These are phyloP conservation scores for Penicillium thymicola DNA, from an alignment of 2,329 filamentous ascomycete genomes.

Conservation along the genomic window DNA sequence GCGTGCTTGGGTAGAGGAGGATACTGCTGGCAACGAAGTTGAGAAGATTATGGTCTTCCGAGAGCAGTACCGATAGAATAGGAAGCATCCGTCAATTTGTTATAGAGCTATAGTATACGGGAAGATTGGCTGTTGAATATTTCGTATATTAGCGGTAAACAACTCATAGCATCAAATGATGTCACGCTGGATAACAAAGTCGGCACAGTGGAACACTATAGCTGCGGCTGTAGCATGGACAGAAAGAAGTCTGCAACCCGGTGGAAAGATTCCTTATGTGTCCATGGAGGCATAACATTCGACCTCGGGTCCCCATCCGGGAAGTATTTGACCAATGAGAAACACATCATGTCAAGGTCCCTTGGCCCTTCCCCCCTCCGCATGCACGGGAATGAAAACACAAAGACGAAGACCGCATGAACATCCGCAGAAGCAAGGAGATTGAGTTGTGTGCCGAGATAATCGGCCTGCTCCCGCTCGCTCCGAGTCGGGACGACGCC, in stretches of 20 bases:
- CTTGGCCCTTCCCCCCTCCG: neutral
- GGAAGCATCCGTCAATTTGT: too few relatives aligned
- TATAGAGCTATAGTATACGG: too few relatives aligned
- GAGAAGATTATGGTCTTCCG: constrained; percentile 46
- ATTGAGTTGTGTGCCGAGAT: neutral
- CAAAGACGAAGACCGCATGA: neutral
- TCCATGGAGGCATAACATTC: neutral
- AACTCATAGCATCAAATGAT: neutral
- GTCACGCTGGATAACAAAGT: neutral
- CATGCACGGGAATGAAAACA: neutral
- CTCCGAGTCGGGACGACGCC: neutral
- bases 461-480: neutral
- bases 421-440: neutral
- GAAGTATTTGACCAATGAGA: neutral
- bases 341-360: neutral
- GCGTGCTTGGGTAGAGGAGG: constrained; percentile 62
- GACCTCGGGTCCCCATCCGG: neutral
- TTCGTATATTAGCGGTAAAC: too few relatives aligned
- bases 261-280: neutral
- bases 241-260: neutral
- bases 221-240: neutral
- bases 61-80: constrained; percentile 32
- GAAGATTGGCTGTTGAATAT: too few relatives aligned
- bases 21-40: constrained; percentile 28
- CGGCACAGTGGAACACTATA: neutral